phyloP scores from a whole-genome alignment of 2,329 filamentous ascomycete genomes.

The Alternaria longipes region DNA sequence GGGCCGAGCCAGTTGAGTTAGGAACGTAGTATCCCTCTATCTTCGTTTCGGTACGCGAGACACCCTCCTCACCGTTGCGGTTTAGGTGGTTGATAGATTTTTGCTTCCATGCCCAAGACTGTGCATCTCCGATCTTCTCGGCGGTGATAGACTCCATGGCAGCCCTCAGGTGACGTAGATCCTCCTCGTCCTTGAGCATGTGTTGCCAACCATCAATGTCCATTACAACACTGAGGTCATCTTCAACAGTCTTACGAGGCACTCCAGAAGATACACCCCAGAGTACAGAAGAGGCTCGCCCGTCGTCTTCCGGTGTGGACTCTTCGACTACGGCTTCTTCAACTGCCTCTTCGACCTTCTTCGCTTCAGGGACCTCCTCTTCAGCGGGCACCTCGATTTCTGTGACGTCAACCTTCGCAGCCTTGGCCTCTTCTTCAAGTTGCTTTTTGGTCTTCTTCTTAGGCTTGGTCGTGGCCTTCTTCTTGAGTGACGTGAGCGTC shows the following conservation, averaged over 20 bases:
- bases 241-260: conserved; percentile 71
- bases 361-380: conserved; percentile 54
- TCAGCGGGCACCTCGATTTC: conserved; percentile 51
- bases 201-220: conserved; percentile 77
- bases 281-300: conserved; percentile 64
- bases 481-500: conserved; percentile 33
- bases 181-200: conserved; percentile 74
- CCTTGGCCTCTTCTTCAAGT: conserved; percentile 64
- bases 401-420: conserved; percentile 48
- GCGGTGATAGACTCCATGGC: conserved; percentile 59
- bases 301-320: conserved; percentile 46
- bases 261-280: conserved; percentile 68
- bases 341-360: conserved; percentile 47
- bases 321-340: conserved; percentile 44
- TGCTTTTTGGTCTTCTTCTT: conserved; percentile 85
- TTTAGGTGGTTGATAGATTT: conserved; percentile 77
- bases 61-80: conserved; percentile 63
- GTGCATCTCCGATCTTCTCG: conserved; percentile 65
- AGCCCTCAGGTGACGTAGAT: conserved; percentile 65
- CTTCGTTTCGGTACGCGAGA: conserved; percentile 61
- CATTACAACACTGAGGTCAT: conserved; percentile 69
- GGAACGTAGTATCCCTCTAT: conserved; percentile 81
- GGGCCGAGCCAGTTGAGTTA: conserved; percentile 83
- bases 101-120: conserved; percentile 75
- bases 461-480: conserved; percentile 60